Percentiles rank a stretch among this genome's conserved stretches.
These are phyloP conservation scores for Chrysopogon serrulatus DNA, from an alignment of 176 grass and related monocot species.

Conservation along the genomic window DNA sequence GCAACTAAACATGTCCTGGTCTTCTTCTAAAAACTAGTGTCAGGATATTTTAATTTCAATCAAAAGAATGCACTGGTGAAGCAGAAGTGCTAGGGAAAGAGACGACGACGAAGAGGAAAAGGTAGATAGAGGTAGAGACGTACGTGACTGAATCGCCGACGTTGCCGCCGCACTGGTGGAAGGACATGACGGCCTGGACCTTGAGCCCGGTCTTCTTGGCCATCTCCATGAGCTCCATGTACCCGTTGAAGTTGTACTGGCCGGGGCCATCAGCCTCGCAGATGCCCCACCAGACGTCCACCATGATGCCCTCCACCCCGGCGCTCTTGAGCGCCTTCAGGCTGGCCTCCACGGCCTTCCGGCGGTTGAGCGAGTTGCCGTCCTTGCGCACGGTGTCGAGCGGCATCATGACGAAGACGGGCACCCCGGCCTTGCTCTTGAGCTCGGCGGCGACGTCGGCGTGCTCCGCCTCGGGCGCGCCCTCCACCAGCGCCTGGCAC, in stretches of 20 bases:
- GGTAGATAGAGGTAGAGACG: neutral
- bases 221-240: conserved; percentile 86
- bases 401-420: conserved; percentile 88
- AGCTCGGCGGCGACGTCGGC: neutral
- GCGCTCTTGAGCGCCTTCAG: conserved; percentile 64
- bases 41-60: neutral
- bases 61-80: neutral
- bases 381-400: conserved; percentile 56
- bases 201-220: conserved; percentile 50
- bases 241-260: conserved; percentile 66
- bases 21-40: neutral
- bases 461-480: neutral
- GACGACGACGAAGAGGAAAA: neutral
- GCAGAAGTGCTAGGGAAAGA: neutral
- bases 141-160: conserved; percentile 79
- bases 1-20: too few species aligned
- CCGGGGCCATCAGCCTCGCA: conserved; percentile 47
- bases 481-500: conserved; percentile 33
- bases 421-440: conserved; percentile 32
- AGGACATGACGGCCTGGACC: conserved; percentile 98
- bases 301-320: conserved; percentile 67
- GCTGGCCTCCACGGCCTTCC: conserved; percentile 54
- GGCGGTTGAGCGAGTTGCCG: conserved; percentile 48
- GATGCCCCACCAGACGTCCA: conserved; percentile 91
- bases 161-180: conserved; percentile 95